These are phyloP conservation scores for Penicillium psychrosexuale DNA, from an alignment of 2,329 filamentous ascomycete genomes.

Conservation along the genomic window DNA sequence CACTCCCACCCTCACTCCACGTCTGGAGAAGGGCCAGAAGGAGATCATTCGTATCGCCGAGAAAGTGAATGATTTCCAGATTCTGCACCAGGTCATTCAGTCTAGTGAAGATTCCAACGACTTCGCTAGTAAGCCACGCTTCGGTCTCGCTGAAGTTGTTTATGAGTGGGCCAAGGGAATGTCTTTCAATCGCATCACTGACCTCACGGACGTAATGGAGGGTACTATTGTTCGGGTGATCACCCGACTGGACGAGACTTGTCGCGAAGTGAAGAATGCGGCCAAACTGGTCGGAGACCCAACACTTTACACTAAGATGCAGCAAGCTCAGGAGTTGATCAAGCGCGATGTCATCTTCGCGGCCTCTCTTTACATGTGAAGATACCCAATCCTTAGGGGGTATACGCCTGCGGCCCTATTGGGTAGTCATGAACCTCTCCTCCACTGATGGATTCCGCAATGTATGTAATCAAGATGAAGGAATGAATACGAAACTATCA, in stretches of 20 bases:
- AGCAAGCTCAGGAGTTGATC: slow-evolving; percentile 94
- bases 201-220: slow-evolving; percentile 92
- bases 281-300: slow-evolving; percentile 94
- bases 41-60: slow-evolving; percentile 88
- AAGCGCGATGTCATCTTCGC: slow-evolving; percentile 92
- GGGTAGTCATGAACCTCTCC: not conserved
- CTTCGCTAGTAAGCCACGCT: slow-evolving; percentile 80
- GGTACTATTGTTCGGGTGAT: slow-evolving; percentile 96
- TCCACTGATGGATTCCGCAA: not conserved
- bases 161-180: slow-evolving; percentile 98
- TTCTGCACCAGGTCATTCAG: slow-evolving; percentile 85
- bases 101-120: slow-evolving; percentile 88
- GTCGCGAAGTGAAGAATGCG: slow-evolving; percentile 94
- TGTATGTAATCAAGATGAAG: not conserved
- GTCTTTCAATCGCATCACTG: slow-evolving; percentile 97
- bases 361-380: slow-evolving; percentile 79
- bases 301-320: slow-evolving; percentile 92
- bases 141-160: slow-evolving; percentile 94
- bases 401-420: not conserved
- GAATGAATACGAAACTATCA: slow-evolving; percentile 1
- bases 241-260: slow-evolving; percentile 90
- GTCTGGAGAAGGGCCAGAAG: slow-evolving; percentile 75
- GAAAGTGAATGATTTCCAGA: slow-evolving; percentile 87
- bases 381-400: not conserved
- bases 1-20: slow-evolving; percentile 75